A percentile compares a stretch with the other conserved stretches of the same genome.
Evolutionary conservation across 2,329 filamentous ascomycete species (phyloP).

Genomic region (Aureobasidium vineae): DNA sequence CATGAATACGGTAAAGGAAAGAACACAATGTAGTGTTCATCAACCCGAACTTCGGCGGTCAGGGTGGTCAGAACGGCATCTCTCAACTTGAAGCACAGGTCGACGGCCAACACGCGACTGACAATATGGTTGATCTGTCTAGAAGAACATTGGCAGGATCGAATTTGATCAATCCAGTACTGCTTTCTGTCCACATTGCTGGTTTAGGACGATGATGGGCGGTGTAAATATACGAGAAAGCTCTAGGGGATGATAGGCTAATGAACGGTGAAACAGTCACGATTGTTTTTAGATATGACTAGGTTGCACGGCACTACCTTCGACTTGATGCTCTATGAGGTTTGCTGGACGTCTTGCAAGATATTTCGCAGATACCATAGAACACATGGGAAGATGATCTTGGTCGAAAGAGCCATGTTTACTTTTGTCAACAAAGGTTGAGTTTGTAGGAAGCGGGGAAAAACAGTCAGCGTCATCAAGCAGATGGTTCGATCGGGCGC

Average conservation of each 20-base stretch:
- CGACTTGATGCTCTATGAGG: background rate
- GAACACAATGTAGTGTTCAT: background rate
- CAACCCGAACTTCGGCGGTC: background rate
- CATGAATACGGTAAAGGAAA: background rate
- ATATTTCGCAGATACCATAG: background rate
- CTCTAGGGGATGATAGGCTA: constrained; percentile 3
- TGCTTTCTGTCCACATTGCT: background rate
- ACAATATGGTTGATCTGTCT: no score
- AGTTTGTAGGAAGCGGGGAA: constrained; percentile 20
- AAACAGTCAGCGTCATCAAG: constrained; percentile 23
- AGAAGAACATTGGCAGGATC: background rate
- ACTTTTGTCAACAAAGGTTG: constrained; percentile 24
- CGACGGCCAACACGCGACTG: background rate
- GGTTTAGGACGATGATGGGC: background rate
- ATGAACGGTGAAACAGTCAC: constrained; percentile 19
- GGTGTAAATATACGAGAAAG: background rate
- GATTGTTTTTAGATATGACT: constrained; percentile 8
- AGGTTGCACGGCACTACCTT: background rate
- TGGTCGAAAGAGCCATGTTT: constrained; percentile 4
- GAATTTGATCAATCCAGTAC: background rate
- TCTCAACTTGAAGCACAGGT: background rate
- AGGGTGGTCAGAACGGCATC: background rate
- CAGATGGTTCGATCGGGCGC: constrained; percentile 12
- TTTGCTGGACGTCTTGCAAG: background rate
- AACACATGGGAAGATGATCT: background rate